A percentile compares a stretch with the other conserved stretches of the same genome.
Conservation (phyloP, 2,329 filamentous ascomycete species). For the Sclerotinia subarctica region DNA sequence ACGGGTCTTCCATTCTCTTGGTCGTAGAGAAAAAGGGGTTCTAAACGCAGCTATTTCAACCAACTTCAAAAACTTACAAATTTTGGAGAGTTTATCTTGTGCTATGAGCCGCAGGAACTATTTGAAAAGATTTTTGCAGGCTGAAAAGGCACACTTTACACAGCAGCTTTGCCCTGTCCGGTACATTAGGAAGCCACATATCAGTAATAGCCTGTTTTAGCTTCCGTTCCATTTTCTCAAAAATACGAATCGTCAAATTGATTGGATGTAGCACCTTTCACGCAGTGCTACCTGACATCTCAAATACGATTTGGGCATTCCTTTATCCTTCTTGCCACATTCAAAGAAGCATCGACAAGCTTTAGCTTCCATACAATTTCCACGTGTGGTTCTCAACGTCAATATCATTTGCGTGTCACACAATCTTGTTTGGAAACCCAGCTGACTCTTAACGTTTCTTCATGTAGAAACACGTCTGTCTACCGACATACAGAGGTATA, state of each 20-base stretch:
- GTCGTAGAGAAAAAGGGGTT: constrained; percentile 11
- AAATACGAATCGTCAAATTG: background rate
- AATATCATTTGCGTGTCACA: background rate
- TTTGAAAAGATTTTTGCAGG: constrained; percentile 3
- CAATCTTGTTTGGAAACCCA: background rate
- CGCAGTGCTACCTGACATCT: background rate
- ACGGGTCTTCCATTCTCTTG: background rate
- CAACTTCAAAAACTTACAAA: background rate
- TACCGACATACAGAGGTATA: background rate
- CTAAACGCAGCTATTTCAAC: constrained; percentile 2
- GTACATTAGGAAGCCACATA: constrained; percentile 1
- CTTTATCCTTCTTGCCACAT: background rate
- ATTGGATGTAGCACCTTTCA: background rate
- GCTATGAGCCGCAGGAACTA: constrained; percentile 6
- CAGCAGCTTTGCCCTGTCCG: background rate
- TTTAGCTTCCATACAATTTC: background rate
- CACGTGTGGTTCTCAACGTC: constrained; percentile 12
- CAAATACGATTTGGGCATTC: background rate
- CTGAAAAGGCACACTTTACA: constrained; percentile 6
- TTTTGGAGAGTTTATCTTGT: background rate
- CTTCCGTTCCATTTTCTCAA: constrained; percentile 4
- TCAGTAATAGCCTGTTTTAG: background rate
- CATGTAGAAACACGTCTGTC: background rate
- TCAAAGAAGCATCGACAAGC: background rate
- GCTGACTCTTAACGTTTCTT: constrained; percentile 9